Percentiles rank a stretch among this genome's conserved stretches.
Evolutionary conservation across 192 early-diverging fungal species (phyloP).

Genomic region (Lobosporangium transversale): DNA sequence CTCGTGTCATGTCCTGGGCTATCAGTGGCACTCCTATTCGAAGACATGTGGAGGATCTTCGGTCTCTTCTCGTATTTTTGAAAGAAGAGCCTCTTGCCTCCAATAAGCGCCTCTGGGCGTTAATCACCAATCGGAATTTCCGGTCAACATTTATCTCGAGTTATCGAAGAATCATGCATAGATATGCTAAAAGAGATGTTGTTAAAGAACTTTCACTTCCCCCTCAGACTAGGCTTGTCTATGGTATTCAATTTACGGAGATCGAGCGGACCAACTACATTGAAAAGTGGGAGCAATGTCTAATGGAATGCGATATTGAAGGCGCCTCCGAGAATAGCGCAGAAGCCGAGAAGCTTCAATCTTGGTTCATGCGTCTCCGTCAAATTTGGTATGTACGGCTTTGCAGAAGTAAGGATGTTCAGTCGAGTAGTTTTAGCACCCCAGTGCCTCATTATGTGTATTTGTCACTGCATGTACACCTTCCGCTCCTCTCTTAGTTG

Average conservation of each 20-base stretch:
- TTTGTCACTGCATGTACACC: too few relatives aligned
- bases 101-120: constrained; percentile 22
- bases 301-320: constrained; percentile 51
- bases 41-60: constrained; percentile 58
- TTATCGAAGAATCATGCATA: constrained; percentile 57
- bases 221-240: constrained; percentile 55
- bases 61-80: constrained; percentile 64
- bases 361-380: constrained; percentile 30
- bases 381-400: constrained; percentile 38
- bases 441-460: too few relatives aligned
- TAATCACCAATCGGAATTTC: constrained; percentile 19
- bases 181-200: constrained; percentile 66
- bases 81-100: constrained; percentile 48
- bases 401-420: too few relatives aligned
- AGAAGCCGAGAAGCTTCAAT: constrained; percentile 15
- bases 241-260: constrained; percentile 60
- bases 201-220: constrained; percentile 65
- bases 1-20: constrained; percentile 68
- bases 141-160: constrained; percentile 37
- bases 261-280: constrained; percentile 71
- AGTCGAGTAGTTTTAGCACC: too few relatives aligned
- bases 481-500: constrained; percentile 33
- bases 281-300: constrained; percentile 59
- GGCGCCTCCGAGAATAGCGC: not conserved
- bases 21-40: constrained; percentile 71